Percentiles rank a stretch among this genome's conserved stretches.
Conservation (phyloP, 257 asterid species). For the Solanum chmielewskii region DNA sequence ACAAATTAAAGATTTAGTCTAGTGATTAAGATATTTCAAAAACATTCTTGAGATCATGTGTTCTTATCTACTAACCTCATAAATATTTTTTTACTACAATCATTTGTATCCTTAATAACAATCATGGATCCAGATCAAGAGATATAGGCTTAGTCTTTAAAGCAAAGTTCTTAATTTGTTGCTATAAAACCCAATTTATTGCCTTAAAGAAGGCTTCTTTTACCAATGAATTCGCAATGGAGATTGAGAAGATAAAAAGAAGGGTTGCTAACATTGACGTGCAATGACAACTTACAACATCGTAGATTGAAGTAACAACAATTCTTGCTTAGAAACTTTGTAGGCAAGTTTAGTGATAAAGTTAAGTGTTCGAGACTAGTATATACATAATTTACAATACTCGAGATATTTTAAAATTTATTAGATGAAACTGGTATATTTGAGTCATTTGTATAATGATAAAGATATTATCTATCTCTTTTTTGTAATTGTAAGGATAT, state of each 20-base stretch:
- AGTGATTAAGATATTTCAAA: no score
- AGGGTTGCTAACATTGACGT: not conserved
- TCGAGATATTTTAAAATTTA: accelerated
- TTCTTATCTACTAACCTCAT: no score
- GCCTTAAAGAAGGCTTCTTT: not conserved
- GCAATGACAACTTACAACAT: not conserved
- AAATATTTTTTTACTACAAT: not conserved
- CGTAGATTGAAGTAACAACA: not conserved
- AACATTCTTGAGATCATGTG: no score
- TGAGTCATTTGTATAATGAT: no score
- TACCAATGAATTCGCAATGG: not conserved
- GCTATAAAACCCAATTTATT: not conserved
- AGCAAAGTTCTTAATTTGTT: not conserved
- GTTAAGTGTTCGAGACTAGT: not conserved
- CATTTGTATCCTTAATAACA: not conserved
- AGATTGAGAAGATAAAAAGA: not conserved
- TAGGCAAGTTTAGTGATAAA: not conserved
- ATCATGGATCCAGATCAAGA: not conserved
- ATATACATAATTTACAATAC: accelerated
- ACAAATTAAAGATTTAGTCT: no score
- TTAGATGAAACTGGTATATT: not conserved
- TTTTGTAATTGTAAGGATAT: no score
- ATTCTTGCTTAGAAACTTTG: not conserved
- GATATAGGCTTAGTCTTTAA: not conserved
- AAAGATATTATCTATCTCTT: no score